Percentiles rank a stretch among this genome's conserved stretches.
phyloP scores from a whole-genome alignment of 768 basidiomycete species.

The Punctularia strigosozonata region DNA sequence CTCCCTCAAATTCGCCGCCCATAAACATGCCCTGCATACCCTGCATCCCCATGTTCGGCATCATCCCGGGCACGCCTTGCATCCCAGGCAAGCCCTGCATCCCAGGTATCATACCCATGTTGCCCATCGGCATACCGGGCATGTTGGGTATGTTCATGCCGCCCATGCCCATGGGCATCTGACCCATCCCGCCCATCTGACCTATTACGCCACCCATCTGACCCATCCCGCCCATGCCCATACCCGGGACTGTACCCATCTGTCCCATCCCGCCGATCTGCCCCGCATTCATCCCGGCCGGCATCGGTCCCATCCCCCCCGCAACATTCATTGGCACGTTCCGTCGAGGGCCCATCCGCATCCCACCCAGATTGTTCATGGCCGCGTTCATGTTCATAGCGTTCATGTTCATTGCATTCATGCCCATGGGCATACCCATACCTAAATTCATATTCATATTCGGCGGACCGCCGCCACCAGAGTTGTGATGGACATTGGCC shows the following conservation, averaged over 20 bases:
- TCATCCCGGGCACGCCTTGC: too few relatives aligned
- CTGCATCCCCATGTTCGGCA: too few relatives aligned
- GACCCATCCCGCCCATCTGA: background rate
- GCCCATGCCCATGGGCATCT: background rate
- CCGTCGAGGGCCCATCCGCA: conserved; percentile 1
- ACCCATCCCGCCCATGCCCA: conserved; percentile 20
- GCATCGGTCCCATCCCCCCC: background rate
- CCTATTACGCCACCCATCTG: conserved; percentile 7
- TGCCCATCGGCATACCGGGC: too few relatives aligned
- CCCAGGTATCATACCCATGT: too few relatives aligned
- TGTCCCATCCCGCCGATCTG: background rate
- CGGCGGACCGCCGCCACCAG: background rate
- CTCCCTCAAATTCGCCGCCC: too few relatives aligned
- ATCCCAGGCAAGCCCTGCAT: too few relatives aligned
- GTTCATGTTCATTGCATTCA: conserved; percentile 1
- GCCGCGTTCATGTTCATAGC: background rate
- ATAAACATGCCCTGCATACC: too few relatives aligned
- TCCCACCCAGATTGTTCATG: background rate
- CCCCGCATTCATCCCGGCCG: background rate
- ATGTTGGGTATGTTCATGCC: too few relatives aligned
- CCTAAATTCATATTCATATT: conserved; percentile 9
- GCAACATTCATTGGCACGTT: background rate
- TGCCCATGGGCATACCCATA: conserved; percentile 12
- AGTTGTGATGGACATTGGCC: conserved; percentile 8
- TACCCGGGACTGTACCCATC: background rate